Conservation (phyloP, 208 protist species). For the Crithidia fasciculata region DNA sequence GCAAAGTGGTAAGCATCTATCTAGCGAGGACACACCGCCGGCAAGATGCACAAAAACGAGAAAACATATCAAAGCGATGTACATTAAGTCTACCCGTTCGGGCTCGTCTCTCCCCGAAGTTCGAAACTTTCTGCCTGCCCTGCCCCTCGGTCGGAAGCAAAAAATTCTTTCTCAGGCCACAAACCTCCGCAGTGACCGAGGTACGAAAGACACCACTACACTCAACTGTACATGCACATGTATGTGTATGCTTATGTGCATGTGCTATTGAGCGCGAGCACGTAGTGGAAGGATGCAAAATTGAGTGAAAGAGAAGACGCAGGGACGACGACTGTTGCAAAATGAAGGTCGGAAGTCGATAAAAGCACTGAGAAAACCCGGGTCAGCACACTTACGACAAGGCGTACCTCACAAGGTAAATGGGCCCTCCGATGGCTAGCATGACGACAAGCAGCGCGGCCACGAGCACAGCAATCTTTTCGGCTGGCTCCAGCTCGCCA, state of each 20-base stretch:
- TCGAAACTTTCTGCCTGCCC: too few species aligned
- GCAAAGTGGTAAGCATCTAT: background rate
- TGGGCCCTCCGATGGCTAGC: slow-evolving; percentile 32
- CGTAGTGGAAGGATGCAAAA: too few species aligned
- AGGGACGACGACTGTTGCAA: background rate
- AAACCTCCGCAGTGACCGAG: too few species aligned
- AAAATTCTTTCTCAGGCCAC: too few species aligned
- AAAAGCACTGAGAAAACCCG: background rate
- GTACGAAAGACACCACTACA: too few species aligned
- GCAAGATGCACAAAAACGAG: background rate
- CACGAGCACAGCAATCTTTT: slow-evolving; percentile 44
- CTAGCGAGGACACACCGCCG: background rate
- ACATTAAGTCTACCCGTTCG: too few species aligned
- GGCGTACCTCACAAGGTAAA: slow-evolving; percentile 30
- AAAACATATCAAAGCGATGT: slow-evolving; percentile 1
- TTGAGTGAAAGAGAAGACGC: too few species aligned
- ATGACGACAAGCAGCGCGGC: slow-evolving; percentile 35
- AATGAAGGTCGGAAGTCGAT: background rate
- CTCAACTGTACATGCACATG: too few species aligned
- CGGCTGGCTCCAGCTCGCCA: slow-evolving; percentile 52
- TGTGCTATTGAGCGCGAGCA: too few species aligned
- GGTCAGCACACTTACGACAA: slow-evolving; percentile 15
- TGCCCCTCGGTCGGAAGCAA: too few species aligned
- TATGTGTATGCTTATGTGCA: too few species aligned
- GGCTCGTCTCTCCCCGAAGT: too few species aligned